phyloP scores from a whole-genome alignment of 83 land plant genomes.

The Diphasiastrum complanatum region DNA sequence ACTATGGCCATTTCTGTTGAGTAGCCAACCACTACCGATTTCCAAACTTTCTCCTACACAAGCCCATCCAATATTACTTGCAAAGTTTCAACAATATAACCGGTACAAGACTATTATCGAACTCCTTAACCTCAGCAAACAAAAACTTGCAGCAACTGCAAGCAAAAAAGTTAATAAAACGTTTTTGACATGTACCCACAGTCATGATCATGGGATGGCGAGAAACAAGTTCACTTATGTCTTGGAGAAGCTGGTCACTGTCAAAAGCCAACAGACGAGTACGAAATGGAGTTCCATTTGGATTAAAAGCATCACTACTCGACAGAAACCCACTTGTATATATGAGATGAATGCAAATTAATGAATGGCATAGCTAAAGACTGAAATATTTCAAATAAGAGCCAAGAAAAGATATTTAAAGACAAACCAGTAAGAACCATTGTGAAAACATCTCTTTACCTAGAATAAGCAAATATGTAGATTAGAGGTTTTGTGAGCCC shows the following conservation, averaged over 20 bases:
- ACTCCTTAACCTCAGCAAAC: background rate
- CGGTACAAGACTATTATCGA: background rate
- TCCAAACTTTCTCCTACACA: slow-evolving; percentile 44
- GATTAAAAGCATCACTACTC: no score
- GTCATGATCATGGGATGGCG: slow-evolving; percentile 61
- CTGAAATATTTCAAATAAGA: no score
- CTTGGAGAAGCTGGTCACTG: slow-evolving; percentile 56
- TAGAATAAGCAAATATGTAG: no score
- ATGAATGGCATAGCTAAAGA: no score
- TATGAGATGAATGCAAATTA: no score
- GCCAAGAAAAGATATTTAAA: no score
- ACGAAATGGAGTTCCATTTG: slow-evolving; percentile 4
- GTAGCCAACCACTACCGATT: slow-evolving; percentile 51
- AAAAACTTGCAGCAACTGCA: background rate
- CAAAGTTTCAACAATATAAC: background rate
- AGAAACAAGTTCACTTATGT: slow-evolving; percentile 50
- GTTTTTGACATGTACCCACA: slow-evolving; percentile 33
- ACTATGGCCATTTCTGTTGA: slow-evolving; percentile 52
- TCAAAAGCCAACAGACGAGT: background rate
- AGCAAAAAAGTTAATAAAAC: background rate
- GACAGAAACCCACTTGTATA: no score
- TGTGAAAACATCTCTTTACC: no score
- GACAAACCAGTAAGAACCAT: no score
- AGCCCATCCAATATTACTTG: background rate
- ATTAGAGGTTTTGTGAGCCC: no score